phyloP scores from a whole-genome alignment of 176 grass and related monocot genomes.

The Lolium rigidum region DNA sequence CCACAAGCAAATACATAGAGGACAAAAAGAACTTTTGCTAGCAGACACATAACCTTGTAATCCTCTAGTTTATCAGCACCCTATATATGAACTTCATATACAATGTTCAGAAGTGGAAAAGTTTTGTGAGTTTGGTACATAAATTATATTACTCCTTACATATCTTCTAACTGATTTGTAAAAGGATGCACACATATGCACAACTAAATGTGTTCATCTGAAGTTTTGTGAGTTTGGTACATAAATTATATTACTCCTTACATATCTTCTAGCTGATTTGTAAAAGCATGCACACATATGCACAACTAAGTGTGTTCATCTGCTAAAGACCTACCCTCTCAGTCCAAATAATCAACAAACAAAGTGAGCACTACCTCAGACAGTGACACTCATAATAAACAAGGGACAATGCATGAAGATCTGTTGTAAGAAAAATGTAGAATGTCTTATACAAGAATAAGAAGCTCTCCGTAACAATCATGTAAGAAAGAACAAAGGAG shows the following conservation, averaged over 20 bases:
- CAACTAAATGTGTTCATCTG: not conserved
- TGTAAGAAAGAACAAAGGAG: not conserved
- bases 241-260: conserved; percentile 13
- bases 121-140: not conserved
- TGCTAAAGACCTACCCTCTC: not conserved
- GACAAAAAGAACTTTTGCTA: not conserved
- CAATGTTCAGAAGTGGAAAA: conserved; percentile 12
- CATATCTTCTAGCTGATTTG: not conserved
- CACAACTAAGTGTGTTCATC: conserved; percentile 18
- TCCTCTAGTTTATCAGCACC: no score
- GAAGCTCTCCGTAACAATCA: not conserved
- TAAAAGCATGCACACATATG: conserved; percentile 9
- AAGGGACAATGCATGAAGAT: not conserved
- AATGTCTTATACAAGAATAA: not conserved
- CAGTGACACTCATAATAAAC: not conserved
- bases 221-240: not conserved
- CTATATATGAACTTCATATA: not conserved
- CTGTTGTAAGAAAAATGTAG: conserved; percentile 3
- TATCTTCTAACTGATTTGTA: not conserved
- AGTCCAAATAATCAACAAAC: conserved; percentile 1
- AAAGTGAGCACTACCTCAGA: not conserved
- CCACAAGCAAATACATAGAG: not conserved
- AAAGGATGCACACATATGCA: not conserved
- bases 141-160: conserved; percentile 13
- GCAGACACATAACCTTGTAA: not conserved